Conservation (phyloP, 306 rosid species). For the Rosa rugosa region DNA sequence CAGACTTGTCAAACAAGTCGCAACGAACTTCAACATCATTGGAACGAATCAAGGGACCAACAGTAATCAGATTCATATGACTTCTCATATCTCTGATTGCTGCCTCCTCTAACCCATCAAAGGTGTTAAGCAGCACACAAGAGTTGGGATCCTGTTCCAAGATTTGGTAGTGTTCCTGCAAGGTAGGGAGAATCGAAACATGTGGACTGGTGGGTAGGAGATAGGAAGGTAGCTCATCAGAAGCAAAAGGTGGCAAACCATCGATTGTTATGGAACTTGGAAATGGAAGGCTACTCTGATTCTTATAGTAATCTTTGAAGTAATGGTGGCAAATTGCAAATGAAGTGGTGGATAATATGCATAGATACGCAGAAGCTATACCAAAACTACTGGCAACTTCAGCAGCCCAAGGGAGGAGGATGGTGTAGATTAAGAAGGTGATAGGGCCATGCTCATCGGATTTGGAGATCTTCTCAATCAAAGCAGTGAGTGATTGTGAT, state of each 20-base stretch:
- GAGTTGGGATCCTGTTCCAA: constrained; percentile 3
- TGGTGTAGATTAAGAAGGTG: constrained; percentile 22
- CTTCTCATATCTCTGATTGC: constrained; percentile 19
- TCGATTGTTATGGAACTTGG: constrained; percentile 7
- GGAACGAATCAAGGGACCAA: constrained; percentile 62
- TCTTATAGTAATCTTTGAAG: background rate
- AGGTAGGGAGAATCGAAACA: constrained; percentile 4
- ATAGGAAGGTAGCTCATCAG: constrained; percentile 13
- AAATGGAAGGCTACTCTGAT: background rate
- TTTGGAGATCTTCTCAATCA: constrained; percentile 9
- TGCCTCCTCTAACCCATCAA: constrained; percentile 28
- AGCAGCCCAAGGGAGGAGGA: constrained; percentile 29
- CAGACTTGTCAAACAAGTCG: constrained; percentile 21
- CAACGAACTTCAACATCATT: constrained; percentile 33
- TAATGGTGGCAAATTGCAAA: constrained; percentile 14
- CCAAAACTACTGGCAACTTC: constrained; percentile 21
- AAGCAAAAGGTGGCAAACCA: constrained; percentile 7
- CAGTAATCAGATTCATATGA: constrained; percentile 19
- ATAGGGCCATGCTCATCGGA: constrained; percentile 11
- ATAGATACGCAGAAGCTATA: constrained; percentile 23
- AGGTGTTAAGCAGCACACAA: constrained; percentile 26
- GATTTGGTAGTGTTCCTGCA: constrained; percentile 14
- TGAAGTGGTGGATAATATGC: constrained; percentile 17
- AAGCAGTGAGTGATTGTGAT: constrained; percentile 8
- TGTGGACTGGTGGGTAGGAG: constrained; percentile 12